Base-by-base conservation (phyloP, 352 stramenopile genomes). In the Globisporangium megalacanthum region DNA sequence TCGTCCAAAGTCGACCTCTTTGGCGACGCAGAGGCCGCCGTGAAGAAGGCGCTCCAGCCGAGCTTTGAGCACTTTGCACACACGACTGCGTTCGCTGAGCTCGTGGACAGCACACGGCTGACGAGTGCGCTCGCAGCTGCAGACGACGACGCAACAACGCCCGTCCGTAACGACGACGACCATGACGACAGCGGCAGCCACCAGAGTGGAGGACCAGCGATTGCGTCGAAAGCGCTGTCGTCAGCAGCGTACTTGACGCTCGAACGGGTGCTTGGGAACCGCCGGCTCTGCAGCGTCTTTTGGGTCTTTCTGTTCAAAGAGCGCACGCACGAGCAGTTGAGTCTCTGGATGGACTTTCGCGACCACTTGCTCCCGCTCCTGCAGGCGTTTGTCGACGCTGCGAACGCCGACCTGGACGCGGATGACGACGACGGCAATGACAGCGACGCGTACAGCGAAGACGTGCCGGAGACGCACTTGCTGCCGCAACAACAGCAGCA, bases 291-390 rank as follows among this genome's bases (percentile, higher is more conserved):
- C 56, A 92, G 84, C 47, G 76, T 94, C 0, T 94, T 94, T 53
- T 94, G 84, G 84, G 80, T 94, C 7, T 92, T 89, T 59, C 52
- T 94, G 15, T 94, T 92, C 63, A 92, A 92, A 54, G 84, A 94
- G 35, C 82, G 84, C 42, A 84, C 77, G 5, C 84, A 94, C 52
- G 72, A 89, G 48, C 80, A 88, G 37, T 47, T 94, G 44, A 94
- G 84, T 67, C 59, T 91, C 17, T 94, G 82, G 82, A 91, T 94
- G 82, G 84, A 94, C 33, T 74, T 88, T 41, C 72, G 72, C 17
- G 79, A 92, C 60, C 77, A 89, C 7, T 52, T 94, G 4, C 37
- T 89, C 31, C 84, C 84, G 17, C 46, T 91, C 33, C 68, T 93
- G 0, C 68, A 80, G 14, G 70, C 75, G 15, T 88, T 88, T 55